phyloP scores from a whole-genome alignment of 306 rosid species.

The Pyrus bretschneideri region DNA sequence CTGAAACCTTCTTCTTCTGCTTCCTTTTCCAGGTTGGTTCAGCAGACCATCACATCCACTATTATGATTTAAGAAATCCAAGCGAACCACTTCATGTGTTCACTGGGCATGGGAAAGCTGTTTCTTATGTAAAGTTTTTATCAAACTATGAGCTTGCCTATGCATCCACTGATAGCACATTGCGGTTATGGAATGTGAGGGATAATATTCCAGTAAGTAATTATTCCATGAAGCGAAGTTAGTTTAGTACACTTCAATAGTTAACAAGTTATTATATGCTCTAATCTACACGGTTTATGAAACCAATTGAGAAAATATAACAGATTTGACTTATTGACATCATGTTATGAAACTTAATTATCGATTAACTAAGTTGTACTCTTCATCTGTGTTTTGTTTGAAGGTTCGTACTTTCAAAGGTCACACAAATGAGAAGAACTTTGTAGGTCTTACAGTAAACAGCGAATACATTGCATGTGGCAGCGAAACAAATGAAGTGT shows the following conservation, averaged over 20 bases:
- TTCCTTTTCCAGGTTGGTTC: slow-evolving; percentile 73
- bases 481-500: slow-evolving; percentile 94
- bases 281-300: background rate
- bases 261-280: background rate
- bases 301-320: background rate
- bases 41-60: slow-evolving; percentile 96
- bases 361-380: background rate
- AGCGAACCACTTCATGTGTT: slow-evolving; percentile 85
- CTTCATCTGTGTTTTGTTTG: background rate
- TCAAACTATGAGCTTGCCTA: slow-evolving; percentile 88
- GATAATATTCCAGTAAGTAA: slow-evolving; percentile 69
- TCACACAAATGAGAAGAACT: slow-evolving; percentile 92
- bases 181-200: slow-evolving; percentile 92
- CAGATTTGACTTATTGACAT: background rate
- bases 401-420: slow-evolving; percentile 90
- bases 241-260: background rate
- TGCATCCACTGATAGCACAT: slow-evolving; percentile 93
- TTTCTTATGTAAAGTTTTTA: slow-evolving; percentile 90
- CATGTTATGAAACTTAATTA: background rate
- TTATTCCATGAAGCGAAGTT: slow-evolving; percentile 7
- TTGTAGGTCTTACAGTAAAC: slow-evolving; percentile 88
- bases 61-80: slow-evolving; percentile 77
- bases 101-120: slow-evolving; percentile 85
- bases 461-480: slow-evolving; percentile 91
- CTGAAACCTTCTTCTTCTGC: background rate